Evolutionary conservation across 495 filamentous ascomycete species (phyloP), one percentile per base, ranked within the genome.

Genomic region (Letharia lupina): DNA sequence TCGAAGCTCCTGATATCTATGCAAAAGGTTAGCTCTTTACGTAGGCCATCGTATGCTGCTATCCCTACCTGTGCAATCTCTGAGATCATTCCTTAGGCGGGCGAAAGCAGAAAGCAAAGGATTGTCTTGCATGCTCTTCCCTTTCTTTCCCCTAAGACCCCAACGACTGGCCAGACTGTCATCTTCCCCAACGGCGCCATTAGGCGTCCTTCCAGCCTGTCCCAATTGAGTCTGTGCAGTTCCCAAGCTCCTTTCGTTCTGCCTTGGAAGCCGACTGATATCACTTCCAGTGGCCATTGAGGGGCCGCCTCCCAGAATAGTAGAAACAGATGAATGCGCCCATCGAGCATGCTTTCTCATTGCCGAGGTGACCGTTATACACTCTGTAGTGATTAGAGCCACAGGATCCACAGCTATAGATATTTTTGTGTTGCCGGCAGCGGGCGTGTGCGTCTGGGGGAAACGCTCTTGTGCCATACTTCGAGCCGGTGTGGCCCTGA

Each of bases 291-390:
- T 42, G n/a, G 65, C 63, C 18, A 63, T 52, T 35, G 71, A 60
- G 61, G 83, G 84, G 69, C 84, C 85, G 64, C 91, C 91, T 65
- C 93, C 93, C 41, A 99, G 82, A 69, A 99, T 99, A 62, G 93
- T 91, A 63, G 95, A 89, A 62, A 99, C 95, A 31, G 93, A 96
- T 54, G 92, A 96, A 76, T 98, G 93, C 56, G 91, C 91, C 86
- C 93, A 98, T 67, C 95, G 87, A 68, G 91, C 88, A 84, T 96
- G 89, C 79, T 99, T 99, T 71, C 95, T 91, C 88, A 99, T 96
- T 39, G 92, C 92, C 70, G 92, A 96, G 37, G 94, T 97, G 76
- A 99, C 92, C 47, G 91, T 89, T 75, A 99, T 98, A 75, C 95
- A 99, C 88, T 99, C 94, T 78, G 95, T 96, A 39, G 93, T 95